A percentile compares a stretch with the other conserved stretches of the same genome.
Conservation (phyloP, 305 asterid species). For the Fraxinus sp. region DNA sequence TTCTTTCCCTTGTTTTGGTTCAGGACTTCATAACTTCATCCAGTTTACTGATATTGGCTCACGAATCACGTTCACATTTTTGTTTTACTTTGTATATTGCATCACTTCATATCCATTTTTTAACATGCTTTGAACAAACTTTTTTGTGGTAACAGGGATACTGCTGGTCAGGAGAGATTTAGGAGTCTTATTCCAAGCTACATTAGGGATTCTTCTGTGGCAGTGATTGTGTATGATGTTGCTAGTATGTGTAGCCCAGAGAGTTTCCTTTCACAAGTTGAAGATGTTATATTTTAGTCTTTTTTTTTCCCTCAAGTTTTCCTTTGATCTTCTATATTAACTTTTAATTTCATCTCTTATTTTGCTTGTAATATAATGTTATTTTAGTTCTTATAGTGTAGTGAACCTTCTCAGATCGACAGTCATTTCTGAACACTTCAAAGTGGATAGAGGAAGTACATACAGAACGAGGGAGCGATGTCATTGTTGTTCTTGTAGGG, state of each 20-base stretch:
- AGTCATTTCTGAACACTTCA: conserved; percentile 46
- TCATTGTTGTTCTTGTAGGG: conserved; percentile 51
- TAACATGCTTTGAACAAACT: not conserved
- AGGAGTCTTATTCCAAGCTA: conserved; percentile 59
- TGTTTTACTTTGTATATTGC: not conserved
- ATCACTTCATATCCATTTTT: not conserved
- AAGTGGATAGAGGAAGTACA: conserved; percentile 59
- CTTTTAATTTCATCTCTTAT: not conserved
- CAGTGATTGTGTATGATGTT: conserved; percentile 51
- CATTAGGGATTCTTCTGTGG: conserved; percentile 56
- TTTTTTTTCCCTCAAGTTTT: not conserved
- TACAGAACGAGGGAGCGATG: conserved; percentile 51
- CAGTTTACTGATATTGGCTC: not conserved
- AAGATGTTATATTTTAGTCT: not conserved
- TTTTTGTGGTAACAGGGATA: conserved; percentile 36
- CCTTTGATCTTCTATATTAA: not conserved
- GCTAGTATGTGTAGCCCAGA: conserved; percentile 36
- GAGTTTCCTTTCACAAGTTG: not conserved
- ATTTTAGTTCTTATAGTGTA: not conserved
- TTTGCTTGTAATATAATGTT: not conserved
- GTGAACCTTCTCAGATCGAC: conserved; percentile 34
- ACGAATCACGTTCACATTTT: not conserved
- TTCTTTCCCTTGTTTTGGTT: not conserved
- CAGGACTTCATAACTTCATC: not conserved
- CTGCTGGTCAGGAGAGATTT: conserved; percentile 58